Conservation (phyloP, 176 grass and related monocot genomes). For the Lolium rigidum region DNA sequence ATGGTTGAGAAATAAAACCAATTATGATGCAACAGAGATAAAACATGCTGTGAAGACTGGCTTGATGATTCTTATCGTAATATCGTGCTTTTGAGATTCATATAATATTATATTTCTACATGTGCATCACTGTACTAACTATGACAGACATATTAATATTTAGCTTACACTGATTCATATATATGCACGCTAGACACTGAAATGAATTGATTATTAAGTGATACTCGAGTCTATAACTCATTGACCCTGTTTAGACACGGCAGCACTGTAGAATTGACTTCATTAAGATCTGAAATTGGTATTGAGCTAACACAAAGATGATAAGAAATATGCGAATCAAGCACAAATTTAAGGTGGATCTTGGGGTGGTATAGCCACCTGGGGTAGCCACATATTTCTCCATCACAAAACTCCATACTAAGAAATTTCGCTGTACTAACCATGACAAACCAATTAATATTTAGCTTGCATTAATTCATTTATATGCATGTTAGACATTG, state of each 20-base stretch:
- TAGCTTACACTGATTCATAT: not conserved
- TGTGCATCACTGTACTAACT: not conserved
- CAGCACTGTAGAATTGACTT: not conserved
- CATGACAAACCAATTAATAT: not conserved
- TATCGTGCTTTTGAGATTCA: not conserved
- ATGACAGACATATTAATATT: not conserved
- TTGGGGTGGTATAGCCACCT: not conserved
- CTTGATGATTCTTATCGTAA: constrained; percentile 7
- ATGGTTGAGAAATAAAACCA: not conserved
- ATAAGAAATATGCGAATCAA: not conserved
- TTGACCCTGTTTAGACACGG: not conserved
- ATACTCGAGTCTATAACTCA: not conserved
- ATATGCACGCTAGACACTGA: not conserved
- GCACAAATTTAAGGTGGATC: not conserved
- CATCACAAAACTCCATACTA: constrained; percentile 19
- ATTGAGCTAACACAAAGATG: constrained; percentile 1
- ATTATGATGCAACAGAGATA: constrained; percentile 18
- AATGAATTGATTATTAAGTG: not conserved
- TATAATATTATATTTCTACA: not conserved
- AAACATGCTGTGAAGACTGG: constrained; percentile 8
- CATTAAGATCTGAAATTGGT: not conserved
- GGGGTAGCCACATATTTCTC: not conserved
- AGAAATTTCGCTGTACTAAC: not conserved
- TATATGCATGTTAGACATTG: not conserved
- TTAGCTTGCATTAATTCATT: not conserved